A percentile compares a stretch with the other conserved stretches of the same genome.
Conservation (phyloP, 257 asterid genomes). For the Ligustrum vulgare region DNA sequence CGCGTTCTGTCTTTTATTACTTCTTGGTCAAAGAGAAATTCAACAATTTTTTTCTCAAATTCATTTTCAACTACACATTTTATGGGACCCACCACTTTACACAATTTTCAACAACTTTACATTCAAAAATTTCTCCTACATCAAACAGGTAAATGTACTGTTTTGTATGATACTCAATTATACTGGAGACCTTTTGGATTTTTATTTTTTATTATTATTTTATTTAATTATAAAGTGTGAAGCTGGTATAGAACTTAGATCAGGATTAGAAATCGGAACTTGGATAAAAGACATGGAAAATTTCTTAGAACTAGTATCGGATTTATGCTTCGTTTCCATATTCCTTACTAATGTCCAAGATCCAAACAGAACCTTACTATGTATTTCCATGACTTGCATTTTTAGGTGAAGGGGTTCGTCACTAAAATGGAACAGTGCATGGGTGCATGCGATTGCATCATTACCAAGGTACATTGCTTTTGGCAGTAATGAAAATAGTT, state of each 20-base stretch:
- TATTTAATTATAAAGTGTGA: neutral
- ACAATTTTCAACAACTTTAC: no score
- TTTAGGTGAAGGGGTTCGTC: slow-evolving; percentile 90
- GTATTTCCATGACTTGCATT: slow-evolving; percentile 8
- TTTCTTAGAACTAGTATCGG: neutral
- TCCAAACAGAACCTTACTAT: neutral
- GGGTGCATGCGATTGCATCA: slow-evolving; percentile 98
- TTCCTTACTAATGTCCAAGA: neutral
- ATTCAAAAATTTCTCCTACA: no score
- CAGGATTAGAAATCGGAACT: neutral
- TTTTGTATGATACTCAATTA: neutral
- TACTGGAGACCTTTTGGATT: neutral
- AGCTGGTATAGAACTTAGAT: neutral
- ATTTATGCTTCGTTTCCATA: neutral
- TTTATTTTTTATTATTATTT: no score
- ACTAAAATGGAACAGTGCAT: slow-evolving; percentile 94
- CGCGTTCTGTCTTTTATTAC: neutral
- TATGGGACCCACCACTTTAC: no score
- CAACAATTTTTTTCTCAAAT: no score
- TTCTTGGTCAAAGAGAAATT: neutral
- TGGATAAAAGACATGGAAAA: no score
- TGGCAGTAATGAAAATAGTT: neutral
- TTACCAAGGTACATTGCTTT: slow-evolving; percentile 65
- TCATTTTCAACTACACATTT: no score
- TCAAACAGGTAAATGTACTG: neutral